Percentiles rank a stretch among this genome's conserved stretches.
Conservation (phyloP, 768 basidiomycete genomes). For the Naganishia randhawae region DNA sequence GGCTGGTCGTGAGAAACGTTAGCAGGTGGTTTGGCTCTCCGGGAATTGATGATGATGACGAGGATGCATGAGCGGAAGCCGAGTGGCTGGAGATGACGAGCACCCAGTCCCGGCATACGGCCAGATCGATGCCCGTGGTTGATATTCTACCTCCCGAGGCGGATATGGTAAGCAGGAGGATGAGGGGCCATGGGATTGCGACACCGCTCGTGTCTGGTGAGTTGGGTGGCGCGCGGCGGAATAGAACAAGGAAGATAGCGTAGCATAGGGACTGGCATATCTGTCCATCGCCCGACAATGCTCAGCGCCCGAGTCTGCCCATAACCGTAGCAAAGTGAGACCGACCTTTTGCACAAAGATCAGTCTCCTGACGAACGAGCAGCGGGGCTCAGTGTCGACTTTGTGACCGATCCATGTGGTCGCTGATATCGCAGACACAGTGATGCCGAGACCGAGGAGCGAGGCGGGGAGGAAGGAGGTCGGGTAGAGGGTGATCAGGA, state of each 20-base stretch:
- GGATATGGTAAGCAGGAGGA: conserved; percentile 35
- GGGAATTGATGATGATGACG: background rate
- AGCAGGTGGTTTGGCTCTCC: conserved; percentile 19
- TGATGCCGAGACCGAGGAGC: conserved; percentile 41
- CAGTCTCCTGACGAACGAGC: conserved; percentile 35
- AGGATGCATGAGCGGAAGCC: background rate
- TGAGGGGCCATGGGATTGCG: conserved; percentile 9
- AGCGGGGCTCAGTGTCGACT: conserved; percentile 37
- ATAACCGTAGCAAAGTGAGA: background rate
- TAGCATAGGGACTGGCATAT: conserved; percentile 25
- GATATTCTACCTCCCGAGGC: conserved; percentile 38
- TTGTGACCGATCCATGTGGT: conserved; percentile 44
- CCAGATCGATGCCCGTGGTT: conserved; percentile 40
- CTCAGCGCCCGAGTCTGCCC: background rate
- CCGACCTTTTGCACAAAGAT: conserved; percentile 45
- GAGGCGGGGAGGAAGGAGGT: conserved; percentile 47
- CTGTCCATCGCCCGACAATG: background rate
- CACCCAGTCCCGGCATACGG: conserved; percentile 49
- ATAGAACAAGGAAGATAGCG: conserved; percentile 21
- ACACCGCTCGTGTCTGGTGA: too few relatives aligned
- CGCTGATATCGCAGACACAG: conserved; percentile 35
- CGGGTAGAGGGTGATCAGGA: conserved; percentile 46
- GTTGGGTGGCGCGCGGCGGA: conserved; percentile 14
- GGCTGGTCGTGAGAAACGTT: conserved; percentile 44
- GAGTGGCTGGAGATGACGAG: conserved; percentile 40